Conservation (phyloP, 257 asterid species). For the Ligustrum vulgare region DNA sequence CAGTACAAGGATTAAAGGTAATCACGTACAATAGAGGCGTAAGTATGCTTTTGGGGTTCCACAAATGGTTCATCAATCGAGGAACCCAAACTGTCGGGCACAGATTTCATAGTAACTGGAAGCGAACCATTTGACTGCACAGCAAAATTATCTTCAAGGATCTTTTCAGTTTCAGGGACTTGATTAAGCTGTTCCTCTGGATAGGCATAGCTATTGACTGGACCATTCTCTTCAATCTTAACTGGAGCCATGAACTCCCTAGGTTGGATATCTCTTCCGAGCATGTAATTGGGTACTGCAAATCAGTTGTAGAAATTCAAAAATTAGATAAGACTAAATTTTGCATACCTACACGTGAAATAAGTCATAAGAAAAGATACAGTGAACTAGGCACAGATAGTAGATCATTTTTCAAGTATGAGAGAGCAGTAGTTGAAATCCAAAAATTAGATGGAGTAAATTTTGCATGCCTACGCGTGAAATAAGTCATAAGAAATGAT, state of each 20-base stretch:
- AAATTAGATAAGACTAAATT: neutral
- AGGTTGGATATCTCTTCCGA: constrained; percentile 65
- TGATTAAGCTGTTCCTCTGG: constrained; percentile 61
- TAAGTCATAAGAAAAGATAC: neutral
- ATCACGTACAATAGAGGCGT: constrained; percentile 91
- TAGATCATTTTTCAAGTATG: neutral
- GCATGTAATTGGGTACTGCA: constrained; percentile 65
- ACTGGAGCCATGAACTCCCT: constrained; percentile 53
- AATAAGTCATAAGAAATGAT: neutral
- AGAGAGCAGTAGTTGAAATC: neutral
- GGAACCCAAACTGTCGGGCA: constrained; percentile 57
- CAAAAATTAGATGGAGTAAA: neutral
- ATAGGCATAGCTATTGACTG: constrained; percentile 52
- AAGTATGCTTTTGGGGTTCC: constrained; percentile 90
- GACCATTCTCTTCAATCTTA: constrained; percentile 54
- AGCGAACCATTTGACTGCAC: constrained; percentile 74
- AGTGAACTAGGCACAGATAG: neutral
- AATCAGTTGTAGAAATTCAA: neutral
- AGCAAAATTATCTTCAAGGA: constrained; percentile 58
- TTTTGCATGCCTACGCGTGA: neutral
- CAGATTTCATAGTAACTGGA: constrained; percentile 57
- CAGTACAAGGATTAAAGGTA: constrained; percentile 19
- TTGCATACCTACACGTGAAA: neutral
- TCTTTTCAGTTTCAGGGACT: constrained; percentile 56
- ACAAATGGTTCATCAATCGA: constrained; percentile 63